Evolutionary conservation across 345 rosid genomes (phyloP), one percentile per base, ranked within the genome.

Genomic region (Atalantia buxifolia): DNA sequence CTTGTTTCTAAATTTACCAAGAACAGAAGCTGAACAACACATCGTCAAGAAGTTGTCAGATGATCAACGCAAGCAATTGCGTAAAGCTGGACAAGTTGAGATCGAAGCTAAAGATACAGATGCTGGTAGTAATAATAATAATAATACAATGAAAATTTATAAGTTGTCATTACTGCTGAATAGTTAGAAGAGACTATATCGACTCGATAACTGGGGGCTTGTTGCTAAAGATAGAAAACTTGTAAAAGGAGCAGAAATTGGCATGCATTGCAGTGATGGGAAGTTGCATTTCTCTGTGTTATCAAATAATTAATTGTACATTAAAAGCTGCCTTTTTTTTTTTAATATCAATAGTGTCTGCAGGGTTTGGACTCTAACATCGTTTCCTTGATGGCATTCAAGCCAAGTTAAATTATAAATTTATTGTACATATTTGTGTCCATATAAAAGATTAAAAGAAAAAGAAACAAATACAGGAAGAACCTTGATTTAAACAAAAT

Each of bases 251-350:
- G 42, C 68, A 65, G 68, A 65, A 65, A 65, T 65, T 16, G 40
- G 68, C 12, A 65, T 65, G 68, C 68, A 65, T 9, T 65, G 68
- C 42, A 65, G 68, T 33, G 68, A 65, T 31, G 68, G 68, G 19
- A 33, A 65, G 42, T 65, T 65, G 68, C 40, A 31, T 1, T 65
- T 65, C 35, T 65, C 68, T 16, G 40, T 65, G 68, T 65, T 31
- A 31, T 65, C 68, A 31, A 63, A 28, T 63, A 28, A 12, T 53
- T 18, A 53, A 53, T 53, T 18, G 57, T 53, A 2, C 50, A 12
- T 45, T 45, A 45, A 13, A 12, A 45, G 50, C 5, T 45, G 50
- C 16, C 14, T 42, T 0, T 40, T 40, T 40, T 40, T 40, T 40
- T 40, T 40, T 40, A 38, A 38, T 38, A 9, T 40, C 48, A 40